These are phyloP conservation scores for Zychaea mexicana DNA, from an alignment of 371 early-diverging fungal genomes.

Conservation along the genomic window DNA sequence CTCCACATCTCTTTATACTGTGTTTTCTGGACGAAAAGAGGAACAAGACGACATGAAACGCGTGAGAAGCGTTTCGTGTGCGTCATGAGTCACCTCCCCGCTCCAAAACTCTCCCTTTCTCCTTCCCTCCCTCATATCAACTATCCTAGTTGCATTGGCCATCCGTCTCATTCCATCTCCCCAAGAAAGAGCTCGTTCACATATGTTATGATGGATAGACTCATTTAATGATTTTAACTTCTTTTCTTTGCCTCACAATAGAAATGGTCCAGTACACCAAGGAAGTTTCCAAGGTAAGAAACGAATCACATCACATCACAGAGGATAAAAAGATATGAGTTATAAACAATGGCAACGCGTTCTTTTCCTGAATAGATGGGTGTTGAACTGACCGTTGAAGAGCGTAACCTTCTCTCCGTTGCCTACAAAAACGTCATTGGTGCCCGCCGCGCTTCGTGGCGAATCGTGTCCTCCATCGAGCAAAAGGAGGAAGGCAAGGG, in stretches of 20 bases:
- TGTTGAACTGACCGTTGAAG: slow-evolving; percentile 91
- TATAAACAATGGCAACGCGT: background rate
- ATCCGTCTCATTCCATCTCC: no score
- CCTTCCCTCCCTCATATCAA: background rate
- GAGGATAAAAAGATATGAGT: background rate
- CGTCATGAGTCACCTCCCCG: slow-evolving; percentile 3
- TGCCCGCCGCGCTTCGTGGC: slow-evolving; percentile 99
- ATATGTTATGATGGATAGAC: background rate
- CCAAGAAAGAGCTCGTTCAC: no score
- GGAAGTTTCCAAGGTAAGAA: slow-evolving; percentile 68
- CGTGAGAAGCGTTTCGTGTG: background rate
- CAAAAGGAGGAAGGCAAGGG: slow-evolving; percentile 97
- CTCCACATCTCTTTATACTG: no score
- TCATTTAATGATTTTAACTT: background rate
- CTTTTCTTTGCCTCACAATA: slow-evolving; percentile 30
- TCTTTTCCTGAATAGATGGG: slow-evolving; percentile 31
- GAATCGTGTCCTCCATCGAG: slow-evolving; percentile 98
- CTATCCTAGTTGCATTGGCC: no score
- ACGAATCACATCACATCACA: background rate
- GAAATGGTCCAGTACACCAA: slow-evolving; percentile 98
- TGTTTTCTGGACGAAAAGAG: no score
- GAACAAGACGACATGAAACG: background rate
- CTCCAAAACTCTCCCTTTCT: background rate
- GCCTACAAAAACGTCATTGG: slow-evolving; percentile 99
- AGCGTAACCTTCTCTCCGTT: slow-evolving; percentile 98